Evolutionary conservation across 768 basidiomycete species (phyloP).

Genomic region (Suillus cothurnatus): DNA sequence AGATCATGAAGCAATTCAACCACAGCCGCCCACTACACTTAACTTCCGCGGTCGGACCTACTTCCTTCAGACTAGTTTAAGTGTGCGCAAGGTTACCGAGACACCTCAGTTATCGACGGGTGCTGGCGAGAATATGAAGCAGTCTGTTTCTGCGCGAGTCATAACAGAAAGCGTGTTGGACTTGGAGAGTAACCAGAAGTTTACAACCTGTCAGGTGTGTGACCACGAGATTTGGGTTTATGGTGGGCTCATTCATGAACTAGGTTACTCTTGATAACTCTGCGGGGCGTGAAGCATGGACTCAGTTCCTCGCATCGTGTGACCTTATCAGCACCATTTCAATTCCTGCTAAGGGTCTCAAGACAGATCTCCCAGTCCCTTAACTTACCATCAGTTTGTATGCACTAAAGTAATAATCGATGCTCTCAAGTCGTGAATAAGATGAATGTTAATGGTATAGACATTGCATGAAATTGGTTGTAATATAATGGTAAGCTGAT

Average conservation of each 20-base stretch:
- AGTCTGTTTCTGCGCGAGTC: slow-evolving; percentile 18
- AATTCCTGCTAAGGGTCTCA: slow-evolving; percentile 27
- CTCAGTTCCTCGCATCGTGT: slow-evolving; percentile 42
- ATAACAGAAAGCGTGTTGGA: slow-evolving; percentile 54
- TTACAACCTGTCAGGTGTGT: slow-evolving; percentile 56
- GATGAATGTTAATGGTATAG: neutral
- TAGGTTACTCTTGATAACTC: slow-evolving; percentile 51
- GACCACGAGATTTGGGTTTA: neutral
- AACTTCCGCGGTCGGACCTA: slow-evolving; percentile 40
- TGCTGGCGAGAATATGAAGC: slow-evolving; percentile 8
- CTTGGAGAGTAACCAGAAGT: slow-evolving; percentile 54
- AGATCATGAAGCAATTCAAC: slow-evolving; percentile 36
- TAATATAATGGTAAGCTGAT: neutral
- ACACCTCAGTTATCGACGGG: slow-evolving; percentile 13
- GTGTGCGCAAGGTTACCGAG: slow-evolving; percentile 47
- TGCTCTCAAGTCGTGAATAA: neutral
- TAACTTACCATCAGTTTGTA: neutral
- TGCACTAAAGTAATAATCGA: neutral
- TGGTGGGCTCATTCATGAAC: slow-evolving; percentile 6
- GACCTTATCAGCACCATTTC: slow-evolving; percentile 42
- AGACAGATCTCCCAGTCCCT: neutral
- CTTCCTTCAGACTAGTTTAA: slow-evolving; percentile 48
- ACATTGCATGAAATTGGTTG: neutral
- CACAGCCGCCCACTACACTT: slow-evolving; percentile 50
- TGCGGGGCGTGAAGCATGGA: slow-evolving; percentile 45